A percentile compares a stretch with the other conserved stretches of the same genome.
Evolutionary conservation across 768 basidiomycete genomes (phyloP).

Genomic region (Suillus subaureus): DNA sequence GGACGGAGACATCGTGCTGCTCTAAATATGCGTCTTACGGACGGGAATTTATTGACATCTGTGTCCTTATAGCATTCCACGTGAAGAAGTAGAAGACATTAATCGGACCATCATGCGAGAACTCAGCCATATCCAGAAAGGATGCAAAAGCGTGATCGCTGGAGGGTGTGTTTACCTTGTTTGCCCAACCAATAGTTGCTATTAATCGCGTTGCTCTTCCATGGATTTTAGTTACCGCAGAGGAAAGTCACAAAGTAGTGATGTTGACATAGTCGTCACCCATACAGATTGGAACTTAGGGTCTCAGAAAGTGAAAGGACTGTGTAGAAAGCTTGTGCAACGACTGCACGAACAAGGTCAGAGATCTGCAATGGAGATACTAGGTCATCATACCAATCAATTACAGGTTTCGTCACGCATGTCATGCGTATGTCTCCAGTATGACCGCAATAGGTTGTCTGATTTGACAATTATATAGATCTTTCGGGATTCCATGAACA

Average conservation of each 20-base stretch:
- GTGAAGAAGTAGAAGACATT: constrained; percentile 80
- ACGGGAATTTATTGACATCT: neutral
- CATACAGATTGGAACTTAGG: constrained; percentile 55
- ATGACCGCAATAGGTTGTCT: neutral
- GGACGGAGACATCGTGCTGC: neutral
- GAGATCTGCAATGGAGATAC: constrained; percentile 16
- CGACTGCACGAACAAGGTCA: constrained; percentile 59
- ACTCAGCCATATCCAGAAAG: constrained; percentile 59
- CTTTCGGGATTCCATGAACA: constrained; percentile 61
- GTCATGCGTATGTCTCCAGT: constrained; percentile 66
- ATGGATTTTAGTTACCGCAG: constrained; percentile 68
- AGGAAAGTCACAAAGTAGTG: constrained; percentile 80
- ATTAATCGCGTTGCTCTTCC: neutral
- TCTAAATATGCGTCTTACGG: neutral
- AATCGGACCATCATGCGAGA: constrained; percentile 67
- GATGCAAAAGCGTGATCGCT: constrained; percentile 73
- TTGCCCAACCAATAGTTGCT: neutral
- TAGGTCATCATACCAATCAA: neutral
- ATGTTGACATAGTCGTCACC: constrained; percentile 89
- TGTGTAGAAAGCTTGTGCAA: constrained; percentile 62
- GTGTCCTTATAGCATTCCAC: constrained; percentile 57
- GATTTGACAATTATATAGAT: constrained; percentile 38
- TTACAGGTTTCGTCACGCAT: constrained; percentile 72
- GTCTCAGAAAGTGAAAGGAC: constrained; percentile 53
- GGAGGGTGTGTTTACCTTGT: constrained; percentile 63